Conservation (phyloP, 495 filamentous ascomycete species). For the Lasiosphaeris hirsuta region DNA sequence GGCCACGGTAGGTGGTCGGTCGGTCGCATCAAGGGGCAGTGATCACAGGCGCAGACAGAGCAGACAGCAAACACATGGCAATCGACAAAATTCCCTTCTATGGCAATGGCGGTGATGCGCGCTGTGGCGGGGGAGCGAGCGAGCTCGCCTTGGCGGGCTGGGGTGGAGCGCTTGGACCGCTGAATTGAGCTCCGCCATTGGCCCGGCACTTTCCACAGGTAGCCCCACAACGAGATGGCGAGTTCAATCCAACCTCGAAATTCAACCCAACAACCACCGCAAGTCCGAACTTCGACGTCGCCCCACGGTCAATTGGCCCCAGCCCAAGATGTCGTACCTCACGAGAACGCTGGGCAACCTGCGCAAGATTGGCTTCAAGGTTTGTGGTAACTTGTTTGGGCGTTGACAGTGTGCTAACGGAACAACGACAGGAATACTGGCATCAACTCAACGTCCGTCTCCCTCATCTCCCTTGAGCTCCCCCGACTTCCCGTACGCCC, state of each 20-base stretch:
- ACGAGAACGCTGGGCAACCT: conserved; percentile 81
- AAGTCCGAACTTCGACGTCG: conserved; percentile 5
- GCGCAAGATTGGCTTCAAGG: conserved; percentile 83
- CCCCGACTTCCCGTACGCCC: not conserved
- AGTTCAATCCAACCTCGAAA: conserved; percentile 9
- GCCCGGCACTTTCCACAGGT: conserved; percentile 13
- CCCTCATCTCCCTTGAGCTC: not conserved
- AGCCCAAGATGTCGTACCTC: conserved; percentile 83
- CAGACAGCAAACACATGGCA: not conserved
- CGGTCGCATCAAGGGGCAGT: not conserved
- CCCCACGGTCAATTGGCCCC: conserved; percentile 25
- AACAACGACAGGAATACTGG: conserved; percentile 64
- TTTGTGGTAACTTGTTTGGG: conserved; percentile 22
- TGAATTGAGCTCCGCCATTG: conserved; percentile 20
- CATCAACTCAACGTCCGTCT: conserved; percentile 86
- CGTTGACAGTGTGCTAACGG: conserved; percentile 17
- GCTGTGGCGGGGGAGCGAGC: not conserved
- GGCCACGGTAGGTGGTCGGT: conserved; percentile 13
- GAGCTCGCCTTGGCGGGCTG: conserved; percentile 4
- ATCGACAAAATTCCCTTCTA: not conserved
- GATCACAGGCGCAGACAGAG: too few relatives aligned
- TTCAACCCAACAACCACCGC: conserved; percentile 12
- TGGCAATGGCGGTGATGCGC: not conserved
- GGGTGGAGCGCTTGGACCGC: not conserved
- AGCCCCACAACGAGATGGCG: conserved; percentile 21